Evolutionary conservation across 176 grass and related monocot genomes (phyloP), one percentile per base, ranked within the genome.

Genomic region (Carex littledalei): DNA sequence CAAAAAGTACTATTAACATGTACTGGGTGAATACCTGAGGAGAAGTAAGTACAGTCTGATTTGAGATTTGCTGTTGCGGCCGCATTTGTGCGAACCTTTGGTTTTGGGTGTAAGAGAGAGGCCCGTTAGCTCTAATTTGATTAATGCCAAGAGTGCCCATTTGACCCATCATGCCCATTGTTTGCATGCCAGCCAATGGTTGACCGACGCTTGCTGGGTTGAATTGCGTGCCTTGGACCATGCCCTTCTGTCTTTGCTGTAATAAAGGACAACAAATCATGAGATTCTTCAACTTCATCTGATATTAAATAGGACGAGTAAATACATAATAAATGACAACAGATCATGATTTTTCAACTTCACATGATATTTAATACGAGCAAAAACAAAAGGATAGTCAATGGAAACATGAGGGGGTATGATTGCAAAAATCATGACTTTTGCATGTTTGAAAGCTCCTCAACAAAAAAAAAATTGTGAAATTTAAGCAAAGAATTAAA

Each of bases 51-150:
- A 81, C 56, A 2, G 85, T 81, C 88, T 93, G 95, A 78, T 92
- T 91, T 32, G 86, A 67, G 39, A 81, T 81, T 1, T 75, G 76
- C 77, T 98, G 93, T 13, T 95, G 96, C 43, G 92, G 89, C 63
- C 91, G 94, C 84, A 94, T 89, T 84, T 96, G 97, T 11, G 86
- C 85, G 84, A 94, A 92, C 45, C 93, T 88, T 85, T 94, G 96
- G 73, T 95, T 92, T 74, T 94, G 86, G 34, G 16, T 49, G 85
- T 96, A 99, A 43, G 89, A 86, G 66, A 94, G 86, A 84, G 91
- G 84, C 72, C 92, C 95, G 56, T 88, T 98, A 31, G 91, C 87
- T 88, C 97, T 99, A 81, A 98, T 87, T 86, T 94, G 95, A 80
- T 87, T 94, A 65, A 94, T 87, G 20, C 91, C 91, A 70, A 93